Base-by-base conservation (phyloP, 139 green algal genomes). In the Ettlia oleoabundans region DNA sequence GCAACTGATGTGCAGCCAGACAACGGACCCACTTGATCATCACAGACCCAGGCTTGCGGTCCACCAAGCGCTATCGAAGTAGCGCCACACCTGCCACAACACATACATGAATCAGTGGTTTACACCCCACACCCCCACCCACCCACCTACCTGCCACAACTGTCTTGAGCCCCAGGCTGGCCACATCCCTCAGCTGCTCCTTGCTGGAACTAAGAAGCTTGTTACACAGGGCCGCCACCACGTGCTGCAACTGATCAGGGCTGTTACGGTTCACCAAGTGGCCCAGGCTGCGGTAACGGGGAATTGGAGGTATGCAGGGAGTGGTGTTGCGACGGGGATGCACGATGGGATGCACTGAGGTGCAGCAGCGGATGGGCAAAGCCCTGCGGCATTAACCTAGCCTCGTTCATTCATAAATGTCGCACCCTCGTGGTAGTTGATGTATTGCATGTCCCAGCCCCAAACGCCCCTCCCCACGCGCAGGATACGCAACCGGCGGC, bases 81-180 rank as follows among this genome's bases (percentile, higher is more conserved):
- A n/a, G n/a, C n/a, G n/a, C n/a, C n/a, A n/a, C n/a, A n/a, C n/a
- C n/a, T n/a, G n/a, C n/a, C n/a, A n/a, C n/a, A n/a, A n/a, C n/a
- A n/a, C n/a, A n/a, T 10, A 58, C 13, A 10, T 47, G 32, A 2
- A 47, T 4, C 41, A 33, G 13, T 21, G 37, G 22, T 3, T 3
- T 42, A 2, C 65, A 51, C 7, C 13, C 65, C 65, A 4, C 6
- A 24, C 65, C 35, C 6, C 65, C 30, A 53, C 15, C 9, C 65
- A 52, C 5, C 24, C 1, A 2, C 68, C 32, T 52, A 68, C 73
- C 73, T 9, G 73, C 37, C 53, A 80, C 73, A 32, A 97, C 84
- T 0, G 93, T 95, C 82, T 98, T 98, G 0, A 98, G 80, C 5
- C 91, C 94, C 58, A 98, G 95, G 74, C 74, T 84, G 10, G 93